Evolutionary conservation across 768 basidiomycete species (phyloP).

Genomic region (Hortiboletus campestris): DNA sequence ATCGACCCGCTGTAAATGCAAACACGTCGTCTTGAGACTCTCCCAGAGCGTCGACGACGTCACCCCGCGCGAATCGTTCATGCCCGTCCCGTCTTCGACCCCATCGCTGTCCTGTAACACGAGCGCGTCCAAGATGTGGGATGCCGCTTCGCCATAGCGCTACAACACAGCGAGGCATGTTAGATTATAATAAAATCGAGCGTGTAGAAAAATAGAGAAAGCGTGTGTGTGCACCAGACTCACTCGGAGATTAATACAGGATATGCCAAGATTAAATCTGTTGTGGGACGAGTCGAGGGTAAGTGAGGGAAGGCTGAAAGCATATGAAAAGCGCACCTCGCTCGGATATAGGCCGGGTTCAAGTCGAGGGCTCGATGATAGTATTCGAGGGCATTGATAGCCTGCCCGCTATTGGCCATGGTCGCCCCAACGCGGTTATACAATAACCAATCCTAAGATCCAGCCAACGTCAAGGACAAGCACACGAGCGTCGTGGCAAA

Average conservation of each 20-base stretch:
- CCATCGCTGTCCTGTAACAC: slow-evolving; percentile 86
- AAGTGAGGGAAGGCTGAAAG: neutral
- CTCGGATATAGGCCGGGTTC: slow-evolving; percentile 88
- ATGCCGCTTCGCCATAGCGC: slow-evolving; percentile 85
- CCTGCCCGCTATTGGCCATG: slow-evolving; percentile 82
- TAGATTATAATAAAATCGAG: neutral
- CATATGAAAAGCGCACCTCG: slow-evolving; percentile 48
- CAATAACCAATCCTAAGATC: slow-evolving; percentile 77
- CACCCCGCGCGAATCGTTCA: slow-evolving; percentile 62
- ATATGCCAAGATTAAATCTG: slow-evolving; percentile 93
- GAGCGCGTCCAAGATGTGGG: slow-evolving; percentile 85
- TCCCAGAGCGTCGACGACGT: slow-evolving; percentile 84
- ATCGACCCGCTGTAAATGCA: slow-evolving; percentile 78
- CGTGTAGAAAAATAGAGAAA: slow-evolving; percentile 1
- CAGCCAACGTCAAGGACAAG: neutral
- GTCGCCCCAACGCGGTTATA: slow-evolving; percentile 95
- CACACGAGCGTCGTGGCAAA: neutral
- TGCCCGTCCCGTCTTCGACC: slow-evolving; percentile 42
- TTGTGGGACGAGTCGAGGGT: neutral
- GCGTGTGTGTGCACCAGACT: slow-evolving; percentile 16
- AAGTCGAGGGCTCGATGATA: slow-evolving; percentile 84
- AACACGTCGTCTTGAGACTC: slow-evolving; percentile 76
- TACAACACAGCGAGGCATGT: slow-evolving; percentile 26
- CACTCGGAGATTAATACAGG: slow-evolving; percentile 83
- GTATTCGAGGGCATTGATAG: slow-evolving; percentile 81